A percentile compares a stretch with the other conserved stretches of the same genome.
phyloP scores from a whole-genome alignment of 768 basidiomycete species.

The Collybia nuda region DNA sequence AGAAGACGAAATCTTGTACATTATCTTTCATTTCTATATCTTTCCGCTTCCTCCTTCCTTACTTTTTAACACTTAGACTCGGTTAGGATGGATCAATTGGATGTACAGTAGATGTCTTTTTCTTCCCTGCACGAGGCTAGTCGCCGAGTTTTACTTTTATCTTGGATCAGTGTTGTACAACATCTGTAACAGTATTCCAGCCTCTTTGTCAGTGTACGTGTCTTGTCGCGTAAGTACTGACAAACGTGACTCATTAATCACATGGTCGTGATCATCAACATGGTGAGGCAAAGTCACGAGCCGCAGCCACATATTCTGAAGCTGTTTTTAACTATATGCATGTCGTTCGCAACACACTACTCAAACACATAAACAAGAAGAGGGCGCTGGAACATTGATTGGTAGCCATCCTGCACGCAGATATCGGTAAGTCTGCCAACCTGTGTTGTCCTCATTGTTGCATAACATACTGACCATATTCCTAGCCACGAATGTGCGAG shows the following conservation, averaged over 20 bases:
- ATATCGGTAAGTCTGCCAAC: no score
- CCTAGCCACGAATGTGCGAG: no score
- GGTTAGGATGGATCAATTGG: conserved; percentile 6
- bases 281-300: conserved; percentile 13
- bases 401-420: no score
- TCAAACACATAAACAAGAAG: no score
- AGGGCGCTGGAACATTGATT: no score
- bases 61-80: conserved; percentile 4
- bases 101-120: not conserved
- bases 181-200: conserved; percentile 1
- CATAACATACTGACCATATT: no score
- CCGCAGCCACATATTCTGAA: no score
- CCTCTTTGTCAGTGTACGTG: not conserved
- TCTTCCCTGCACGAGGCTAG: not conserved
- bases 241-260: conserved; percentile 15
- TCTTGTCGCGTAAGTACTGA: conserved; percentile 9
- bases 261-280: conserved; percentile 21
- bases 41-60: conserved; percentile 2
- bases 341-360: no score
- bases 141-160: not conserved
- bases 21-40: no score
- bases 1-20: no score
- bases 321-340: not conserved
- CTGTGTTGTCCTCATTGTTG: no score
- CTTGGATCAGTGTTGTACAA: conserved; percentile 2